Evolutionary conservation across 495 filamentous ascomycete species (phyloP).

Genomic region (Lasiosphaeria miniovina): DNA sequence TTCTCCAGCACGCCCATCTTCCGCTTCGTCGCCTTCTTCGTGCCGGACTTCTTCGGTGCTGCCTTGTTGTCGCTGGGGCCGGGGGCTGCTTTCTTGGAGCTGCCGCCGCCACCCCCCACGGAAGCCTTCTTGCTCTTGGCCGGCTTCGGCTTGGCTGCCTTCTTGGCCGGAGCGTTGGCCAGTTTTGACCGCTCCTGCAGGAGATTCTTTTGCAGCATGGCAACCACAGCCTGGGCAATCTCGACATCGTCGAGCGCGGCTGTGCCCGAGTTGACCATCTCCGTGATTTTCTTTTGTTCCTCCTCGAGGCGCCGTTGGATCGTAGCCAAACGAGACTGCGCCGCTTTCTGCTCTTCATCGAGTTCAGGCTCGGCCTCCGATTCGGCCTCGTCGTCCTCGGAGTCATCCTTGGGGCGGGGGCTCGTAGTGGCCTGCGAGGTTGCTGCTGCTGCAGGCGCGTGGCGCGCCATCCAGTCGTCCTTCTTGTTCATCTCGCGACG

Average conservation of each 20-base stretch:
- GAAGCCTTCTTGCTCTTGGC: slow-evolving; percentile 40
- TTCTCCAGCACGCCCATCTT: slow-evolving; percentile 71
- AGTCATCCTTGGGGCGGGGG: slow-evolving; percentile 55
- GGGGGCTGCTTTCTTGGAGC: slow-evolving; percentile 29
- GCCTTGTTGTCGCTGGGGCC: slow-evolving; percentile 18
- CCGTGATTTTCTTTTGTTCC: slow-evolving; percentile 63
- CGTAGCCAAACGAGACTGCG: slow-evolving; percentile 18
- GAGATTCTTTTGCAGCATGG: slow-evolving; percentile 46
- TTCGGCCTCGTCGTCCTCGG: slow-evolving; percentile 49
- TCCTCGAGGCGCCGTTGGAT: slow-evolving; percentile 43
- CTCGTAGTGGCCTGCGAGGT: slow-evolving; percentile 17
- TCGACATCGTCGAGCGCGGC: slow-evolving; percentile 59
- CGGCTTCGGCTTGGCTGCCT: slow-evolving; percentile 38
- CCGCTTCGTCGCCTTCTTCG: slow-evolving; percentile 51
- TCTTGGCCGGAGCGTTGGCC: slow-evolving; percentile 32
- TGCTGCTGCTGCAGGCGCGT: slow-evolving; percentile 57
- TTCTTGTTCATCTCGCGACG: slow-evolving; percentile 70
- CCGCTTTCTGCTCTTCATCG: slow-evolving; percentile 24
- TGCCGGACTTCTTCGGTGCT: slow-evolving; percentile 44
- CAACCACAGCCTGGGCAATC: slow-evolving; percentile 50
- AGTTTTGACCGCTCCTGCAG: slow-evolving; percentile 48
- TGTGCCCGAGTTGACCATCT: slow-evolving; percentile 64
- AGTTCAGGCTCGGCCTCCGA: slow-evolving; percentile 34
- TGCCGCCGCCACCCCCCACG: slow-evolving; percentile 18
- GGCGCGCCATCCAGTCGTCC: slow-evolving; percentile 68